These are phyloP conservation scores for Rhodotorula kratochvilovae DNA, from an alignment of 768 basidiomycete species.

Conservation along the genomic window DNA sequence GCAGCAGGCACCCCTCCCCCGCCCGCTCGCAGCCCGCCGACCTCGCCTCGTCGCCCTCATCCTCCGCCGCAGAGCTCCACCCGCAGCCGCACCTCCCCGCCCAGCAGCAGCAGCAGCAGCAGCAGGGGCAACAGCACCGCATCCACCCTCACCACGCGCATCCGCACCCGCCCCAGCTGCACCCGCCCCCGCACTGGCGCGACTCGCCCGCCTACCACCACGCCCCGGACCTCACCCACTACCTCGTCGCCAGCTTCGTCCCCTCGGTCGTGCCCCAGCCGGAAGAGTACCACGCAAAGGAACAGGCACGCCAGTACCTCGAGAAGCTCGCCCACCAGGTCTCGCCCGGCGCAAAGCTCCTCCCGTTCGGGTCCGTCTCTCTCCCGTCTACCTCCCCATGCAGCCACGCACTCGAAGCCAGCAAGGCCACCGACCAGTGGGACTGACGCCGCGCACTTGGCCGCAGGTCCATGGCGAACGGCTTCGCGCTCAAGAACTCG, in stretches of 20 bases:
- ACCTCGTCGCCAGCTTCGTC: slow-evolving; percentile 37
- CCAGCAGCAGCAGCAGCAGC: too few species aligned
- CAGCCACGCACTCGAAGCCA: neutral
- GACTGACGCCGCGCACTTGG: neutral
- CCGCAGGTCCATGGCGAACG: slow-evolving; percentile 74
- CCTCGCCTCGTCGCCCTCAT: too few species aligned
- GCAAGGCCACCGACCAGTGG: too few species aligned
- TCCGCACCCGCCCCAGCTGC: too few species aligned
- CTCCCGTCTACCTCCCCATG: neutral
- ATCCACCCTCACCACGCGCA: too few species aligned
- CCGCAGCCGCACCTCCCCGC: too few species aligned
- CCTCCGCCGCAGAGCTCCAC: too few species aligned
- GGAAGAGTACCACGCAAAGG: slow-evolving; percentile 61
- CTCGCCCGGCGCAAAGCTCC: slow-evolving; percentile 79
- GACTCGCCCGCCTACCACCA: slow-evolving; percentile 15
- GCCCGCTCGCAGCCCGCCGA: neutral
- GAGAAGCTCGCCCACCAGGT: slow-evolving; percentile 93
- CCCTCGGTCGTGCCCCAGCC: slow-evolving; percentile 41
- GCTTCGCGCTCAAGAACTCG: slow-evolving; percentile 92
- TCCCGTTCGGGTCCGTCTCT: slow-evolving; percentile 67
- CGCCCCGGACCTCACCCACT: slow-evolving; percentile 37
- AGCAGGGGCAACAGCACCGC: neutral
- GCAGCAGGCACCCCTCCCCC: neutral
- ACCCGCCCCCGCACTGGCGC: neutral
- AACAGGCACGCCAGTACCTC: slow-evolving; percentile 88